Base-by-base conservation (phyloP, 306 rosid genomes). In the Cicer pinnatifidum region DNA sequence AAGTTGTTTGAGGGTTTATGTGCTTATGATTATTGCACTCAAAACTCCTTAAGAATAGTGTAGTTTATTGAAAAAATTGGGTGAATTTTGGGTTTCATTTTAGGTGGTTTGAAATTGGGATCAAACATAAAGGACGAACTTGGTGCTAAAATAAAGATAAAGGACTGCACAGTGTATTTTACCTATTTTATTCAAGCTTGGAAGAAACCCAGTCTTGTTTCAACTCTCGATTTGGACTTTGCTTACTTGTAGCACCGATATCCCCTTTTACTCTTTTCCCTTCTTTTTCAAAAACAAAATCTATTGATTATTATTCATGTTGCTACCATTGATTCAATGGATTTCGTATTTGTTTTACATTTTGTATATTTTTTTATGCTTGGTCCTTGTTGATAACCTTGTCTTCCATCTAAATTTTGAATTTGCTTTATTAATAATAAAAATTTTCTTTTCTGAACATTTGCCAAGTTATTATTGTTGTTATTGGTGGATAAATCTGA, bases 401-500 rank as follows among this genome's bases (percentile, higher is more conserved):
- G 19, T 35, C 11, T 35, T 60, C 17, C 37, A 23, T 60, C 11
- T n/a, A 23, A 35, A 33, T 59, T 63, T 5, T 63, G 11, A 8
- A 28, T 11, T 3, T 28, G 33, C 33, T 28, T 28, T 28, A 28
- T 8, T 63, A 15, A 8, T 15, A 38, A 63, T 37, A 63, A 63
- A 38, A 63, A 1, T 16, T 39, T 9, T 15, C 5, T 39, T 39
- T 63, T 63, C 9, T 63, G 35, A 63, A 63, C 37, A 13, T 63
- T 63, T 60, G 20, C 23, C 37, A 16, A 37, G 45, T 63, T 63
- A 40, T 13, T 60, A n/a, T 15, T 62, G 47, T 61, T 61, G 3
- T 63, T 40, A 33, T 59, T 66, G 71, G 39, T 19, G 71, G 53
- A 11, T 65, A 66, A 43, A n/a, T n/a, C n/a, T n/a, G n/a, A n/a